A percentile compares a stretch with the other conserved stretches of the same genome.
These are phyloP conservation scores for Fomitopsis serialis DNA, from an alignment of 768 basidiomycete genomes.

Conservation along the genomic window DNA sequence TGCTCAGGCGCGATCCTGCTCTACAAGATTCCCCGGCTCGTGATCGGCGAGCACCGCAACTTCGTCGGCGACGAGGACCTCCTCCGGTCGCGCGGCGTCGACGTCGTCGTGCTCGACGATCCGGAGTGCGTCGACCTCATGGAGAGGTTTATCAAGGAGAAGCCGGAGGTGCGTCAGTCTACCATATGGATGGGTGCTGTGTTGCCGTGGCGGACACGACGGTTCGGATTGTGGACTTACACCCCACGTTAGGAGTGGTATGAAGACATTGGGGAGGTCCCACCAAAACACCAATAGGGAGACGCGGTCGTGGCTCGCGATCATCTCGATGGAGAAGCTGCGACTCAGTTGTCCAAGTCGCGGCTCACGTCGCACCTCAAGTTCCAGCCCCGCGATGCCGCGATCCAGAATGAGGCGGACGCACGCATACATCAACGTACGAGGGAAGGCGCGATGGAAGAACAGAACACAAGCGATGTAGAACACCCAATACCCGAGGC, in stretches of 20 bases:
- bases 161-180: constrained; percentile 41
- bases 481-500: no score
- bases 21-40: constrained; percentile 59
- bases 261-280: constrained; percentile 53
- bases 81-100: constrained; percentile 45
- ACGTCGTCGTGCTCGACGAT: constrained; percentile 36
- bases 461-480: no score
- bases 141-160: constrained; percentile 47
- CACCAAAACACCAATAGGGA: not conserved
- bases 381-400: no score
- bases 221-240: not conserved
- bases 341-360: no score
- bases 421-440: no score
- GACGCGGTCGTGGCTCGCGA: not conserved
- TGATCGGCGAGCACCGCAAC: constrained; percentile 58
- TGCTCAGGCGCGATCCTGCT: constrained; percentile 59
- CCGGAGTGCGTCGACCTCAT: constrained; percentile 50
- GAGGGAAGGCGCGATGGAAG: no score
- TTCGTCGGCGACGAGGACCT: constrained; percentile 51
- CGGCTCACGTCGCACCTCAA: no score
- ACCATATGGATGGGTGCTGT: constrained; percentile 5
- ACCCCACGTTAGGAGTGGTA: constrained; percentile 39
- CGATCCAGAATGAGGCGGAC: no score
- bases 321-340: no score
- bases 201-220: constrained; percentile 1